A percentile compares a stretch with the other conserved stretches of the same genome.
Evolutionary conservation across 768 basidiomycete genomes (phyloP).

Genomic region (Lactarius sanguifluus): DNA sequence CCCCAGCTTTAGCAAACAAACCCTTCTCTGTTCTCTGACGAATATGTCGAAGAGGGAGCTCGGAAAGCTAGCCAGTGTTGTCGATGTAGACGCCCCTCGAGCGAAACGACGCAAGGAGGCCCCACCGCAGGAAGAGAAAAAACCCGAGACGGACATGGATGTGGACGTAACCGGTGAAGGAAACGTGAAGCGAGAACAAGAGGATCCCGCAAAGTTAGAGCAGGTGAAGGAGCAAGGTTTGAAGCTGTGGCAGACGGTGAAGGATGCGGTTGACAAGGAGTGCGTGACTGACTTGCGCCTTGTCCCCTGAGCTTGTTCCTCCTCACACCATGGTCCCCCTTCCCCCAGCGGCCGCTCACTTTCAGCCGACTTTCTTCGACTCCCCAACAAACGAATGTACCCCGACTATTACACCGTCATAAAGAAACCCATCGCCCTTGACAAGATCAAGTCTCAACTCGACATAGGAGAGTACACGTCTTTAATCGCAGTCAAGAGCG

Average conservation of each 20-base stretch:
- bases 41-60: conserved; percentile 55
- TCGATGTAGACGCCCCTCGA: conserved; percentile 48
- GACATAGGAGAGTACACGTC: conserved; percentile 58
- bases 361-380: conserved; percentile 63
- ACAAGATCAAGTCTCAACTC: conserved; percentile 83
- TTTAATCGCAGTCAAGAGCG: conserved; percentile 63
- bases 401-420: conserved; percentile 87
- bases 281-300: conserved; percentile 55
- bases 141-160: conserved; percentile 43
- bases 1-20: conserved; percentile 10
- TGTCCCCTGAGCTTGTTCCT: conserved; percentile 30
- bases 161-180: conserved; percentile 37
- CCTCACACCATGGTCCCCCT: conserved; percentile 29
- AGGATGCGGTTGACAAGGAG: conserved; percentile 86
- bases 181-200: conserved; percentile 34
- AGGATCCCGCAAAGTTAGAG: conserved; percentile 33
- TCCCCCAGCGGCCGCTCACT: conserved; percentile 58
- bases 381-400: conserved; percentile 70
- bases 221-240: conserved; percentile 63
- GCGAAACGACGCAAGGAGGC: conserved; percentile 53
- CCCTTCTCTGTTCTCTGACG: conserved; percentile 7
- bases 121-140: conserved; percentile 38
- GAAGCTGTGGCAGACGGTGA: conserved; percentile 74
- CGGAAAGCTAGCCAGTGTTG: conserved; percentile 39
- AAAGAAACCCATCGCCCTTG: conserved; percentile 78